A percentile compares a stretch with the other conserved stretches of the same genome.
phyloP scores from a whole-genome alignment of 345 rosid species.

The Luvunga scandens region DNA sequence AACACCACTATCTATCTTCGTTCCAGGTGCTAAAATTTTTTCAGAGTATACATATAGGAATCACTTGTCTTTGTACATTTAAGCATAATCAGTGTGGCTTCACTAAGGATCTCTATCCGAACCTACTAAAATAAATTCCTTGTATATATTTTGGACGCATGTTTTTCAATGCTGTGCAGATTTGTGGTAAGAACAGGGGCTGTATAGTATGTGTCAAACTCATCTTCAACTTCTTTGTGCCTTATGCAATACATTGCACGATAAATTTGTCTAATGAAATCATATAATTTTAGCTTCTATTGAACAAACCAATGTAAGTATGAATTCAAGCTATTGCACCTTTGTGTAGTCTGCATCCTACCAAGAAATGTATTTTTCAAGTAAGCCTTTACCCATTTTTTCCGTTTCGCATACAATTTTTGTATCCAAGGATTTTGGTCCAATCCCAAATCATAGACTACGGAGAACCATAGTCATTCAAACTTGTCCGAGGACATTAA shows the following conservation, averaged over 20 bases:
- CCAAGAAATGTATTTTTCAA: too few species aligned
- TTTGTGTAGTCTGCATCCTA: fast-evolving
- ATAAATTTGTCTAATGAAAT: too few species aligned
- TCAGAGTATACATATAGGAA: too few species aligned
- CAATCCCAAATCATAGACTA: not conserved
- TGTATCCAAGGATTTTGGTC: not conserved
- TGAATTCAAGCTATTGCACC: too few species aligned
- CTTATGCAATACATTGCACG: not conserved
- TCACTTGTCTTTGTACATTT: too few species aligned
- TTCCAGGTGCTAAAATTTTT: too few species aligned
- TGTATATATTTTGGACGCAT: not conserved
- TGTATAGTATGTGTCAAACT: not conserved
- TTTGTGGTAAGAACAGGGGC: too few species aligned
- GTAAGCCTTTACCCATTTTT: not conserved
- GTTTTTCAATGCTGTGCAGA: not conserved
- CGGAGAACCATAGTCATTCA: too few species aligned
- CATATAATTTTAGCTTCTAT: too few species aligned
- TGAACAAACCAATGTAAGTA: too few species aligned
- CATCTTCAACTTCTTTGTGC: not conserved
- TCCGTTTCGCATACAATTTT: too few species aligned
- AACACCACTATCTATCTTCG: too few species aligned
- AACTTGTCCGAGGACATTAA: not conserved
- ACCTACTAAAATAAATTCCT: not conserved
- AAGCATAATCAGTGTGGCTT: not conserved
- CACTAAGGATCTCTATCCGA: not conserved